Percentiles rank a stretch among this genome's conserved stretches.
phyloP scores from a whole-genome alignment of 805 yeast genomes.

The Yarrowia osloensis region DNA sequence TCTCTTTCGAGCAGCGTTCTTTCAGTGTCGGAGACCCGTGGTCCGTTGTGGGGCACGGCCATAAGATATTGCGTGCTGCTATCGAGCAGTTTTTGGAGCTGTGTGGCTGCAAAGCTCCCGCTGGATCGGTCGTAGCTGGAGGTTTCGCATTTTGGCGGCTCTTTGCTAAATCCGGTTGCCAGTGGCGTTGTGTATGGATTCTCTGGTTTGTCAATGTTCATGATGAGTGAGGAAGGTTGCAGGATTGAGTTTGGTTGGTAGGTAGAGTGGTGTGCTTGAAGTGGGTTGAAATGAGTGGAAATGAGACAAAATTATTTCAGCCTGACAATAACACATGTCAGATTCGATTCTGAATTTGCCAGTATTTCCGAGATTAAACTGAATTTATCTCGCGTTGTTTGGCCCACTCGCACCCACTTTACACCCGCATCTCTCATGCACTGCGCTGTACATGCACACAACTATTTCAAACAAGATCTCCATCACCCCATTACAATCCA shows the following conservation, averaged over 20 bases:
- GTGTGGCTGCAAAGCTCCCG: not conserved
- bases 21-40: not conserved
- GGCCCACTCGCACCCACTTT: not conserved
- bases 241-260: not conserved
- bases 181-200: not conserved
- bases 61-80: not conserved
- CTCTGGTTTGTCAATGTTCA: not conserved
- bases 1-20: not conserved
- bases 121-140: not conserved
- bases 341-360: no score
- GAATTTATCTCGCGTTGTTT: no score
- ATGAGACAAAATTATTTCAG: no score
- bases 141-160: not conserved
- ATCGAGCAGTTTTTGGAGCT: slow-evolving; percentile 3
- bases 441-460: not conserved
- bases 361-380: no score
- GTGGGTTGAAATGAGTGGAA: no score
- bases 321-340: no score
- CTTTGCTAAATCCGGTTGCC: not conserved
- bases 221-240: no score
- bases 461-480: not conserved
- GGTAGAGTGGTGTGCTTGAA: not conserved
- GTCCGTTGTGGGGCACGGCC: slow-evolving; percentile 4
- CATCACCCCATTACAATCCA: not conserved
- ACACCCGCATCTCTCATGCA: not conserved